These are phyloP conservation scores for Litchi chinensis DNA, from an alignment of 345 rosid species.

Conservation along the genomic window DNA sequence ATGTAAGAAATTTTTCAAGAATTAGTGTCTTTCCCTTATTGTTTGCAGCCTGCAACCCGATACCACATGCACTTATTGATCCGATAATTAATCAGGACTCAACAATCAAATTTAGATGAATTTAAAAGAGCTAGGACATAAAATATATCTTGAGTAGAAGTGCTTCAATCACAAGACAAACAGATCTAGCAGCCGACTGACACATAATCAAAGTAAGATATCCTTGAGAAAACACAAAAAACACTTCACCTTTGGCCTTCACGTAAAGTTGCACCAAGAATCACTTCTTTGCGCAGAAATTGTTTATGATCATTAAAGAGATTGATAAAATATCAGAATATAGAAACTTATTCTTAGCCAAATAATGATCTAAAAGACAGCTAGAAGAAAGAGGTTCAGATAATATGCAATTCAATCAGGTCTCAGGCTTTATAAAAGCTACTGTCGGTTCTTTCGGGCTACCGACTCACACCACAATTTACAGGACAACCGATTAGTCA, in stretches of 20 bases:
- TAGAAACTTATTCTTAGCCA: background rate
- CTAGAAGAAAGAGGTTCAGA: constrained; percentile 3
- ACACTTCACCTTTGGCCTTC: background rate
- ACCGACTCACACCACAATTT: background rate
- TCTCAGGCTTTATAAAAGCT: background rate
- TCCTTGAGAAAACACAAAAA: background rate
- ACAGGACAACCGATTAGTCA: background rate
- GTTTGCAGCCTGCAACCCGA: background rate
- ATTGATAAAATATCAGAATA: constrained; percentile 8
- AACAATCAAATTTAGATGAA: constrained; percentile 4
- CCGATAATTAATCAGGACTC: background rate
- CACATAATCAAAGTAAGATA: background rate
- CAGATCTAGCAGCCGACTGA: background rate
- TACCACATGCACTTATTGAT: background rate
- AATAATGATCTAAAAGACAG: background rate
- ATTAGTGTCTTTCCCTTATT: background rate
- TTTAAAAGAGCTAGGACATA: background rate
- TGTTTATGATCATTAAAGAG: background rate
- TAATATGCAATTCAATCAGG: background rate
- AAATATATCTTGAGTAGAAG: background rate
- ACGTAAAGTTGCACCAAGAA: background rate
- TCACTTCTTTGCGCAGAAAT: background rate
- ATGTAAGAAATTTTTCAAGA: background rate
- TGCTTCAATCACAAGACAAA: background rate
- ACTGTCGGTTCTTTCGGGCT: no score